Conservation (phyloP, 108 stramenopile genomes). For the Cyclotella distinguenda region DNA sequence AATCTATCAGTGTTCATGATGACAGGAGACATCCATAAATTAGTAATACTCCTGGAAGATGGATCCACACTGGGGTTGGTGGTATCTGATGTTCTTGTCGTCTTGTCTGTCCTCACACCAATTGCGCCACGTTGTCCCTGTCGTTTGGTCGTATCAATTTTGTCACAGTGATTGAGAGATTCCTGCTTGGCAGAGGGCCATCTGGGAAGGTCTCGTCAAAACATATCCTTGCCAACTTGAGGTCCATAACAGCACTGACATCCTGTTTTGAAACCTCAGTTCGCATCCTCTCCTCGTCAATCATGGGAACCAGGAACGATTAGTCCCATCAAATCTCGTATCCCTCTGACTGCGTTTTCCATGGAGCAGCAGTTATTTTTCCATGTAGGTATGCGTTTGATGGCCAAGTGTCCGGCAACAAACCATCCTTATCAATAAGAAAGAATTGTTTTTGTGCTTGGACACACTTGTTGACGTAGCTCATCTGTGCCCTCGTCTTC, state of each 20-base stretch:
- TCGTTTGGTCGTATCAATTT: too few species aligned
- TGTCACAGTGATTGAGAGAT: too few species aligned
- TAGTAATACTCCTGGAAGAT: too few species aligned
- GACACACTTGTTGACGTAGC: not conserved
- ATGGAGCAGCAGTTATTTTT: not conserved
- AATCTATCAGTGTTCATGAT: too few species aligned
- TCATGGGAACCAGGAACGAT: not conserved
- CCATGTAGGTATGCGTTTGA: not conserved
- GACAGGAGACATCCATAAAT: too few species aligned
- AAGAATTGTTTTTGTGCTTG: not conserved
- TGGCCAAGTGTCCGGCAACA: not conserved
- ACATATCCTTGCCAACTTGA: too few species aligned
- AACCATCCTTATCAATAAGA: not conserved
- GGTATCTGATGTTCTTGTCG: too few species aligned
- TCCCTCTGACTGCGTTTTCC: not conserved
- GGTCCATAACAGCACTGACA: not conserved
- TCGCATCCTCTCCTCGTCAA: not conserved
- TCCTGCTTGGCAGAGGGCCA: too few species aligned
- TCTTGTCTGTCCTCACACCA: too few species aligned
- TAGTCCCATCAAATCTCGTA: not conserved
- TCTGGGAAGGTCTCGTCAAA: too few species aligned
- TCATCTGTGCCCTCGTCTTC: not conserved
- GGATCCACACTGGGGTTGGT: too few species aligned
- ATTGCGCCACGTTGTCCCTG: too few species aligned
- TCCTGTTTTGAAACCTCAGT: not conserved